Evolutionary conservation across 257 asterid species (phyloP).

Genomic region (Fraxinus quadrangulata): DNA sequence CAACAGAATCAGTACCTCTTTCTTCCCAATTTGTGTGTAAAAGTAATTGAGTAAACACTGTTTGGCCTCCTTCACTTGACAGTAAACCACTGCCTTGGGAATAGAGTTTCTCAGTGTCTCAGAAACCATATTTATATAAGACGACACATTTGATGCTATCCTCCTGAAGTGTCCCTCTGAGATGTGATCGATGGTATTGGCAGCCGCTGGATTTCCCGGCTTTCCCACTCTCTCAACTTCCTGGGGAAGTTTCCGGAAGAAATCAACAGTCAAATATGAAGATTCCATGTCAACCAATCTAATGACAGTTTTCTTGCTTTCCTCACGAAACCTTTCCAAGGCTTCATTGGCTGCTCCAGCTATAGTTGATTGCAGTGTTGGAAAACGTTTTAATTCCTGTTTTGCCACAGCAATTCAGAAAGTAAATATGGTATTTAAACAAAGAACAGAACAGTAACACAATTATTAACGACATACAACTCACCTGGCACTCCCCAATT

Average conservation of each 20-base stretch:
- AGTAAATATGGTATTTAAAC: not conserved
- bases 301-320: slow-evolving; percentile 69
- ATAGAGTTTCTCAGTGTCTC: slow-evolving; percentile 69
- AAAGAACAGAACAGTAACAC: not conserved
- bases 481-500: slow-evolving; percentile 86
- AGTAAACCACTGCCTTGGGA: slow-evolving; percentile 86
- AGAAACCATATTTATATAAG: slow-evolving; percentile 71
- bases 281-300: slow-evolving; percentile 93
- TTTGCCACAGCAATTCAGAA: slow-evolving; percentile 26
- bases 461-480: slow-evolving; percentile 14
- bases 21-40: slow-evolving; percentile 72
- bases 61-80: slow-evolving; percentile 94
- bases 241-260: slow-evolving; percentile 87
- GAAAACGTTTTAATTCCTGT: slow-evolving; percentile 88
- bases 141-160: slow-evolving; percentile 87
- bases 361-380: slow-evolving; percentile 71
- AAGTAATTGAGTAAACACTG: slow-evolving; percentile 69
- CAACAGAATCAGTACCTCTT: slow-evolving; percentile 52
- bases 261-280: slow-evolving; percentile 81
- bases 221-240: slow-evolving; percentile 71
- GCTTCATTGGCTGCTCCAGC: slow-evolving; percentile 81
- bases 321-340: slow-evolving; percentile 75
- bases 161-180: slow-evolving; percentile 84
- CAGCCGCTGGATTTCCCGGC: slow-evolving; percentile 46
- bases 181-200: slow-evolving; percentile 54